Evolutionary conservation across 805 yeast species (phyloP).

Genomic region (Candida verbasci): DNA sequence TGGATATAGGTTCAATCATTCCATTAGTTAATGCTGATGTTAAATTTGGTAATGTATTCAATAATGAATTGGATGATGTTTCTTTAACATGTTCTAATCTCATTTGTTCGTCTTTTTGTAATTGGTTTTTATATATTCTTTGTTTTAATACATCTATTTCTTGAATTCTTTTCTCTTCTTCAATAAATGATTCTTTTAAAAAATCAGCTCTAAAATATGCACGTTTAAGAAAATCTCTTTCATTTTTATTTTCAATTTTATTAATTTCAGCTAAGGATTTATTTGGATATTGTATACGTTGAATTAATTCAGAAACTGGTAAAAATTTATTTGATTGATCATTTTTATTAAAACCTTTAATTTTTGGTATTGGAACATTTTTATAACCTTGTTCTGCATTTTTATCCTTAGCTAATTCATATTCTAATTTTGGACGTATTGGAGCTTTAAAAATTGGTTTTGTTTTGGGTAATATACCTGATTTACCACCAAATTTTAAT

Average conservation of each 20-base stretch:
- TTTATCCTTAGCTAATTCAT: slow-evolving; percentile 38
- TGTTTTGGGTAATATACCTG: slow-evolving; percentile 78
- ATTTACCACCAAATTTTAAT: slow-evolving; percentile 55
- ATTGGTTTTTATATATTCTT: slow-evolving; percentile 23
- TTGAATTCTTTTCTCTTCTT: slow-evolving; percentile 48
- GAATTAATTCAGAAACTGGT: slow-evolving; percentile 58
- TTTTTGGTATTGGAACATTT: slow-evolving; percentile 63
- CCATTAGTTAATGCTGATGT: slow-evolving; percentile 65
- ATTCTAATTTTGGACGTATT: slow-evolving; percentile 44
- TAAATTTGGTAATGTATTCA: slow-evolving; percentile 60
- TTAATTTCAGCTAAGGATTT: slow-evolving; percentile 33
- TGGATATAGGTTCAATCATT: slow-evolving; percentile 66
- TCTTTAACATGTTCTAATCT: slow-evolving; percentile 37
- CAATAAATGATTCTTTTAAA: slow-evolving; percentile 56
- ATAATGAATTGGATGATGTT: slow-evolving; percentile 1
- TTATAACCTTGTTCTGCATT: slow-evolving; percentile 58
- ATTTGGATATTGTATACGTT: slow-evolving; percentile 32
- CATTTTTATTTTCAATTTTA: slow-evolving; percentile 18
- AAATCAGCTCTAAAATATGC: slow-evolving; percentile 51
- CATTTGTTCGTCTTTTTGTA: slow-evolving; percentile 20
- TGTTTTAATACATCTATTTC: slow-evolving; percentile 28
- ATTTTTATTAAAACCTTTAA: slow-evolving; percentile 48
- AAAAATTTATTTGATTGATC: slow-evolving; percentile 51
- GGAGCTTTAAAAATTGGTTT: slow-evolving; percentile 74
- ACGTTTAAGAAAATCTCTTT: slow-evolving; percentile 38